Conservation (phyloP, 1,284 basidiomycete species). For the Microbotryum violaceum region DNA sequence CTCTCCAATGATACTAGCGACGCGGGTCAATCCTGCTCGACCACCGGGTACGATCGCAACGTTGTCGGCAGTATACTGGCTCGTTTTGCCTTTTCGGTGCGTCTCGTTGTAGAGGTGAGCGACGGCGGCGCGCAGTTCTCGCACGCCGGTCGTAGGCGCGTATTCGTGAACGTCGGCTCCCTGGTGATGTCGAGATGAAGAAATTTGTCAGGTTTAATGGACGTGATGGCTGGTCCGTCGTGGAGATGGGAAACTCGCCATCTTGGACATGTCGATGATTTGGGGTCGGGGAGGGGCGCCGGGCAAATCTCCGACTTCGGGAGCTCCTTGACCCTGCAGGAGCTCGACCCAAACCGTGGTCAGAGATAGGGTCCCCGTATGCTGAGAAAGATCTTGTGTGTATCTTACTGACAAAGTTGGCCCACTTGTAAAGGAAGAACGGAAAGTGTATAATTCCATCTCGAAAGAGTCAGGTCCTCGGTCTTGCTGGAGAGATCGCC, state of each 20-base stretch:
- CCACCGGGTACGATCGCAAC: slow-evolving; percentile 49
- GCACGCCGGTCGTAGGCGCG: slow-evolving; percentile 85
- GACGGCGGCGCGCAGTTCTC: slow-evolving; percentile 60
- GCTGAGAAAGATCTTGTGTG: slow-evolving; percentile 4
- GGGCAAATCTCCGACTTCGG: slow-evolving; percentile 52
- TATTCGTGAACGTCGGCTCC: slow-evolving; percentile 55
- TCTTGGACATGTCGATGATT: slow-evolving; percentile 54
- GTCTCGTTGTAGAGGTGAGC: slow-evolving; percentile 79
- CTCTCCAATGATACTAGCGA: slow-evolving; percentile 75
- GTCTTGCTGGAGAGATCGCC: neutral
- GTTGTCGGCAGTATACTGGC: slow-evolving; percentile 73
- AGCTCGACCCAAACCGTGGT: neutral
- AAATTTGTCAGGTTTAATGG: slow-evolving; percentile 22
- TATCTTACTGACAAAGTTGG: slow-evolving; percentile 50
- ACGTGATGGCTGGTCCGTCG: slow-evolving; percentile 42
- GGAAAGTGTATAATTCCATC: slow-evolving; percentile 2
- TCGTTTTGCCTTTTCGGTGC: slow-evolving; percentile 64
- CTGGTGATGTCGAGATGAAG: slow-evolving; percentile 30
- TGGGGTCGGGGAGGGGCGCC: slow-evolving; percentile 68
- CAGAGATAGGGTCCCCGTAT: no score
- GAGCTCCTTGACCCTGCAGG: slow-evolving; percentile 62
- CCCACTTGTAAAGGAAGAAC: slow-evolving; percentile 69
- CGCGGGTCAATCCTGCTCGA: slow-evolving; percentile 73
- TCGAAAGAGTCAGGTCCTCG: neutral
- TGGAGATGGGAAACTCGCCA: slow-evolving; percentile 48